Evolutionary conservation across 306 rosid genomes (phyloP), one percentile per base, ranked within the genome.

Genomic region (Neltuma alba): DNA sequence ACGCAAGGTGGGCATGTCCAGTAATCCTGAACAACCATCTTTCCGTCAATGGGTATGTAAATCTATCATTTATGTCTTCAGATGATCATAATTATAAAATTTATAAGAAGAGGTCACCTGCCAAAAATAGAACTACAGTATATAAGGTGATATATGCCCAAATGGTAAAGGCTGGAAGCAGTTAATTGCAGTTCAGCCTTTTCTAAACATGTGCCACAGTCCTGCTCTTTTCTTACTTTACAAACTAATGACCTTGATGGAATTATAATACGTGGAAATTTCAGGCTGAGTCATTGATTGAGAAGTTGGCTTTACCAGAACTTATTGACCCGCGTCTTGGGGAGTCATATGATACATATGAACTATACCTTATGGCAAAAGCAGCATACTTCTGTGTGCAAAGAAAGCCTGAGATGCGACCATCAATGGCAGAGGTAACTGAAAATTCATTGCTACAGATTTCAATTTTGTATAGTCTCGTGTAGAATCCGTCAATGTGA

Each of bases 391-490:
- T 77, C 15, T 90, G 94, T n/a, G 79, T 85, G 60, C 92, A 85
- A 80, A 74, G 75, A 80, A 72, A 78, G 66, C 89, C 90, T 21
- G 88, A 85, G 76, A 83, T 76, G 79, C 92, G 94, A 7, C 94
- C 94, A 7, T 88, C 94, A 14, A 88, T 90, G 75, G 88, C 86
- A 82, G 89, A 87, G 92, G 94, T 88, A 83, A 71, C 31, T 50
- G 50, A 2, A 54, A 54, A n/a, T 66, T 64, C 34, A 4, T 6
- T 27, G n/a, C 33, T 52, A 14, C 20, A 57, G 34, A 40, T 30
- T 40, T 15, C 38, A 4, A 54, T 45, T 68, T 44, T 16, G 37
- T n/a, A 66, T 16, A 64, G 33, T 47, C 27, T 7, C 7, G 42
- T 15, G 11, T 36, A 16, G 36, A n/a, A 13, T 15, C 1, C 11